A percentile compares a stretch with the other conserved stretches of the same genome.
Evolutionary conservation across 2,329 filamentous ascomycete genomes (phyloP).

Genomic region (Fusarium sp.): DNA sequence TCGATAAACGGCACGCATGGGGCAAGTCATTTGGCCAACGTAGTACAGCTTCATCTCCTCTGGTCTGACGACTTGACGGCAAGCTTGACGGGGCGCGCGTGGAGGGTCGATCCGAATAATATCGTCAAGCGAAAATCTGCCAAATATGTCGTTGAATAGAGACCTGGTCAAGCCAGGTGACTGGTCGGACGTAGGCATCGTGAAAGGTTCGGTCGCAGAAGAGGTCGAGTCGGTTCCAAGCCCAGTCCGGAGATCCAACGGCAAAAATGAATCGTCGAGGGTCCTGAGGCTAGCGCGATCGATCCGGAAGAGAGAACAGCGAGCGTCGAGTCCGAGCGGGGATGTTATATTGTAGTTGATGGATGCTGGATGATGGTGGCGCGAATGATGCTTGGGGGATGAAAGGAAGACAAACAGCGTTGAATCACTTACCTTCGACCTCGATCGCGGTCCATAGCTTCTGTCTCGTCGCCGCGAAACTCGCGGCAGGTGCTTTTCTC

Average conservation of each 20-base stretch:
- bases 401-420: constrained; percentile 14
- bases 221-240: neutral
- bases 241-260: neutral
- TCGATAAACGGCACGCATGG: neutral
- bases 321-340: neutral
- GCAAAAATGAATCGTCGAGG: neutral
- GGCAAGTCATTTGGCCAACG: neutral
- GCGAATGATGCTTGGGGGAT: constrained; percentile 18
- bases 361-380: constrained; percentile 13
- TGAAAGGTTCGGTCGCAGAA: neutral
- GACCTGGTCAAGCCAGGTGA: neutral
- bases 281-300: constrained; percentile 2
- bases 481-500: constrained; percentile 20
- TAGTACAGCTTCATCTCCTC: neutral
- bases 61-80: neutral
- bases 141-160: neutral
- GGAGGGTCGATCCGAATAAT: neutral
- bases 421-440: constrained; percentile 48
- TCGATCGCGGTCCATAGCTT: constrained; percentile 50
- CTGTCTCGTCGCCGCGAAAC: constrained; percentile 5
- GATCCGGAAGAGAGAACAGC: neutral
- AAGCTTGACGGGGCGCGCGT: neutral
- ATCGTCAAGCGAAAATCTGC: neutral
- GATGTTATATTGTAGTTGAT: constrained; percentile 7
- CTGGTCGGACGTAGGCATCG: neutral